Evolutionary conservation across 1,284 basidiomycete genomes (phyloP).

Genomic region (Takashimella tepidaria): DNA sequence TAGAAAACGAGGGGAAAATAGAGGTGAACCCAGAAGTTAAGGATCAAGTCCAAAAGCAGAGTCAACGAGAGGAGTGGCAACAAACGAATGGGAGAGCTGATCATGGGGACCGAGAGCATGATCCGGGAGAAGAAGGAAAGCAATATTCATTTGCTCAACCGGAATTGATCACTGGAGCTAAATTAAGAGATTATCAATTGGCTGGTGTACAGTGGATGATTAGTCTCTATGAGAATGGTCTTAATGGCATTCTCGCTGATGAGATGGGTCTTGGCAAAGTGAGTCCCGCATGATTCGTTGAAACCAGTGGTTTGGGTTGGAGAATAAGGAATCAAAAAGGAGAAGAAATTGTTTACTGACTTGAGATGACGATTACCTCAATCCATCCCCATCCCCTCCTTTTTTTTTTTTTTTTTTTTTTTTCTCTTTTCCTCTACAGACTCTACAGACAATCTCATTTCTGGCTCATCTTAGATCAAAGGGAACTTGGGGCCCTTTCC

Average conservation of each 20-base stretch:
- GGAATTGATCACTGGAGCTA: conserved; percentile 73
- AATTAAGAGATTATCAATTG: conserved; percentile 82
- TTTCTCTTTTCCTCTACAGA: conserved; percentile 52
- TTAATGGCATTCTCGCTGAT: conserved; percentile 79
- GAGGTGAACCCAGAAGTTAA: conserved; percentile 6
- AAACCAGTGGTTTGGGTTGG: background rate
- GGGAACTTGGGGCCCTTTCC: conserved; percentile 69
- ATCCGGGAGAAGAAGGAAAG: conserved; percentile 14
- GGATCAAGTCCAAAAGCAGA: conserved; percentile 6
- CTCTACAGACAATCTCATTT: conserved; percentile 88
- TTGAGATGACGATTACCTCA: background rate
- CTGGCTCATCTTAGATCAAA: conserved; percentile 79
- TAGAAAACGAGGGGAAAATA: conserved; percentile 2
- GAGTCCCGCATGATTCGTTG: conserved; percentile 5
- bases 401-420: conserved; percentile 3
- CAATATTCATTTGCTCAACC: conserved; percentile 59
- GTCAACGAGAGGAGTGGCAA: background rate
- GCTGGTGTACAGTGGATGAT: conserved; percentile 97
- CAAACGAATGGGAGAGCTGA: too few species aligned
- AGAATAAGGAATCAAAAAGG: too few species aligned
- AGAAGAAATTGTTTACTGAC: too few species aligned
- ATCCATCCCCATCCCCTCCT: too few species aligned
- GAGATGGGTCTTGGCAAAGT: conserved; percentile 90
- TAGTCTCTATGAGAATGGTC: conserved; percentile 83
- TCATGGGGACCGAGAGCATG: too few species aligned